phyloP scores from a whole-genome alignment of 495 filamentous ascomycete genomes.

The Articulospora tetracladia region DNA sequence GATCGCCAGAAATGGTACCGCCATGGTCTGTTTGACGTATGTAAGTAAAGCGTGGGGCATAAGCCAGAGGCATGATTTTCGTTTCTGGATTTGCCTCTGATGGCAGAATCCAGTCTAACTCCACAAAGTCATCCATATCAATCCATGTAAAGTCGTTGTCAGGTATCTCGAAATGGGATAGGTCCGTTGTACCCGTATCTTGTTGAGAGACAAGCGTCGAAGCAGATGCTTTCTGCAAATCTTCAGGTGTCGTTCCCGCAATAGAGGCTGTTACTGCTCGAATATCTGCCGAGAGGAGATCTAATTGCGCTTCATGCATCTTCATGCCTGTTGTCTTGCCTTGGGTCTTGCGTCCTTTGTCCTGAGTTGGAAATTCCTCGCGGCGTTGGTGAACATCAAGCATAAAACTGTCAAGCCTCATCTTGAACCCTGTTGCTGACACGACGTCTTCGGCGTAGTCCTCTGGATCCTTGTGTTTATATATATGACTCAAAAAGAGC shows the following conservation, averaged over 20 bases:
- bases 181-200: constrained; percentile 51
- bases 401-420: constrained; percentile 91
- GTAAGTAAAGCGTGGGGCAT: constrained; percentile 91
- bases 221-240: constrained; percentile 60
- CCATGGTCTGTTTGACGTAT: constrained; percentile 95
- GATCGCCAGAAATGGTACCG: constrained; percentile 61
- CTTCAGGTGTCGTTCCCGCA: constrained; percentile 67
- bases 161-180: constrained; percentile 89
- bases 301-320: constrained; percentile 88
- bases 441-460: constrained; percentile 77
- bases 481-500: constrained; percentile 91
- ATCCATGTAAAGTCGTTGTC: constrained; percentile 95
- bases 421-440: constrained; percentile 89
- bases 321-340: constrained; percentile 86
- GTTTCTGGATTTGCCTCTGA: constrained; percentile 88
- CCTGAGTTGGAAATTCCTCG: constrained; percentile 81
- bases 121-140: constrained; percentile 99
- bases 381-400: constrained; percentile 92
- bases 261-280: constrained; percentile 92
- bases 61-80: constrained; percentile 87
- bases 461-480: constrained; percentile 95
- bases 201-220: constrained; percentile 44
- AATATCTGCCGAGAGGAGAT: constrained; percentile 88
- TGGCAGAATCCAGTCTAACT: constrained; percentile 92
- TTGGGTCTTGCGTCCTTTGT: constrained; percentile 65